These are phyloP conservation scores for Scleroderma bovista DNA, from an alignment of 768 basidiomycete species.

Conservation along the genomic window DNA sequence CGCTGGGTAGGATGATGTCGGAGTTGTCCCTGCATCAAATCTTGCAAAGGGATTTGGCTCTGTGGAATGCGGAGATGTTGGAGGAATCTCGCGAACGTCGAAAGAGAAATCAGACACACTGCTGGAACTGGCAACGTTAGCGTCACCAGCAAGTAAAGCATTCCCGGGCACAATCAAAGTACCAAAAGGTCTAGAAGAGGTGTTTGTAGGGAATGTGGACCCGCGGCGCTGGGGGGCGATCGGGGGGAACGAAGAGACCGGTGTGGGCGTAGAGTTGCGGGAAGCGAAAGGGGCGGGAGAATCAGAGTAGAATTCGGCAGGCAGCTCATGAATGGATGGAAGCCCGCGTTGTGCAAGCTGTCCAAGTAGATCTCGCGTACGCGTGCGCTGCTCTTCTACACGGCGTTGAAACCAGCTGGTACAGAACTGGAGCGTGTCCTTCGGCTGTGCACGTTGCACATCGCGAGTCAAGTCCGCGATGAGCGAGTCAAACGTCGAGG, in stretches of 20 bases:
- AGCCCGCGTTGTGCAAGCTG: constrained; percentile 40
- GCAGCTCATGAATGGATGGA: constrained; percentile 47
- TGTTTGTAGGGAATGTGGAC: constrained; percentile 46
- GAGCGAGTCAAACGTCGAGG: constrained; percentile 77
- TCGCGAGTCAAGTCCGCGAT: constrained; percentile 84
- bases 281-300: constrained; percentile 32
- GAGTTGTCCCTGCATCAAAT: constrained; percentile 42
- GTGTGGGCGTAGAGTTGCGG: constrained; percentile 31
- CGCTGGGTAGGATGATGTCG: constrained; percentile 38
- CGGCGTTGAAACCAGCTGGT: constrained; percentile 92
- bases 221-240: constrained; percentile 42
- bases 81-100: constrained; percentile 53
- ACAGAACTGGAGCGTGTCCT: constrained; percentile 87
- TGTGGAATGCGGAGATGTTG: constrained; percentile 53
- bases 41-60: constrained; percentile 44
- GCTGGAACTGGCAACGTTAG: constrained; percentile 17
- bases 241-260: constrained; percentile 55
- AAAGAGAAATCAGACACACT: constrained; percentile 51
- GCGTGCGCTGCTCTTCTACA: constrained; percentile 77
- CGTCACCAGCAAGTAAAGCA: constrained; percentile 56
- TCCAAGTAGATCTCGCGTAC: constrained; percentile 57
- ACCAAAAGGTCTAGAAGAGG: constrained; percentile 68
- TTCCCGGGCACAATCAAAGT: constrained; percentile 79
- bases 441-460: constrained; percentile 78
- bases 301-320: constrained; percentile 57